Percentiles rank a stretch among this genome's conserved stretches.
These are phyloP conservation scores for Verticillium dahliae DNA, from an alignment of 2,329 filamentous ascomycete species.

Conservation along the genomic window DNA sequence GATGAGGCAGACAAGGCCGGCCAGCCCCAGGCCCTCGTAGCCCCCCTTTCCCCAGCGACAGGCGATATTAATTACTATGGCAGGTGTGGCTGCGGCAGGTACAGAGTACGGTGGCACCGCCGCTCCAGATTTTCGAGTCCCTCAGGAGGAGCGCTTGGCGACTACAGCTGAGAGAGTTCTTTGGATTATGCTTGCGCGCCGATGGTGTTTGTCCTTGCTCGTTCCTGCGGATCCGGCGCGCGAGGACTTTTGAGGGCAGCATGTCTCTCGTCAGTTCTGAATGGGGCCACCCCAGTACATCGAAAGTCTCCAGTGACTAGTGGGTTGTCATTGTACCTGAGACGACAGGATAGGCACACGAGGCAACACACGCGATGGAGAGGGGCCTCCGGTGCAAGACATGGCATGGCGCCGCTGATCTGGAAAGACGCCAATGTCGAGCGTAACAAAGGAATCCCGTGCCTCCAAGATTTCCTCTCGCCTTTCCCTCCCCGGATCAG, in stretches of 20 bases:
- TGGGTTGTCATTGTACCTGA: background rate
- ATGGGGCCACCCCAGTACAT: background rate
- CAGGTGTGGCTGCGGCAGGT: background rate
- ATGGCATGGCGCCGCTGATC: background rate
- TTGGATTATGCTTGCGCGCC: no score
- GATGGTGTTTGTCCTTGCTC: no score
- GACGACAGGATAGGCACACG: background rate
- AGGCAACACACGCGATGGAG: background rate
- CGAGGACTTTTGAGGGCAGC: no score
- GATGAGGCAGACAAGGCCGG: background rate
- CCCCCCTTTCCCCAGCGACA: background rate
- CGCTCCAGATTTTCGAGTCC: background rate
- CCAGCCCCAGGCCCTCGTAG: background rate
- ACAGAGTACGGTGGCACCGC: background rate
- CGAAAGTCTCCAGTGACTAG: background rate
- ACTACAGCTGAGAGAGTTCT: background rate
- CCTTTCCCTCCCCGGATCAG: conserved; percentile 8
- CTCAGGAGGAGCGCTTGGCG: background rate
- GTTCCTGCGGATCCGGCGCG: no score
- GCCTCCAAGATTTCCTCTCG: background rate
- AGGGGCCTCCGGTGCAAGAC: background rate
- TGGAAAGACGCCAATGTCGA: background rate
- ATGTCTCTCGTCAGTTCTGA: no score
- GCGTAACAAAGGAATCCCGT: background rate
- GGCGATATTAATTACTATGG: background rate